These are phyloP conservation scores for Ramaria rubella DNA, from an alignment of 768 basidiomycete genomes.

Conservation along the genomic window DNA sequence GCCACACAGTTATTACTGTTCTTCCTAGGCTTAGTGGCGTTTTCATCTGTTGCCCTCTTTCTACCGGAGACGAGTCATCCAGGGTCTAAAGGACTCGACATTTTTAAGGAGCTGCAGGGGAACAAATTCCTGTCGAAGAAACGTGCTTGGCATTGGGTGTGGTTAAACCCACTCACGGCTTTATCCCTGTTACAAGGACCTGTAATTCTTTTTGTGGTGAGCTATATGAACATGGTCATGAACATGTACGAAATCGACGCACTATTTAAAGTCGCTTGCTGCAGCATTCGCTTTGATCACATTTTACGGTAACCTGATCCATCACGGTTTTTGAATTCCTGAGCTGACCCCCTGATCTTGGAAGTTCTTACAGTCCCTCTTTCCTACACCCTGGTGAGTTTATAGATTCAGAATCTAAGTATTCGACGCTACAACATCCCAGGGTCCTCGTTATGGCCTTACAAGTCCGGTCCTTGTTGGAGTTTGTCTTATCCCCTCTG, in stretches of 20 bases:
- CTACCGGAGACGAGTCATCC: constrained; percentile 70
- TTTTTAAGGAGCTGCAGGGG: constrained; percentile 18
- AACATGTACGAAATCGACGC: not conserved
- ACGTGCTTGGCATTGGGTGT: not conserved
- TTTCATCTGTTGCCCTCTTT: constrained; percentile 35
- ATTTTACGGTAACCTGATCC: not conserved
- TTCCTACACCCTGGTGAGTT: not conserved
- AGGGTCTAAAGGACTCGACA: constrained; percentile 48
- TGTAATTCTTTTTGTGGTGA: constrained; percentile 2
- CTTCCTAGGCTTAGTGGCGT: constrained; percentile 32
- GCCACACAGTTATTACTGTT: constrained; percentile 46
- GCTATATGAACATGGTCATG: not conserved
- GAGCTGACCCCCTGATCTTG: not conserved
- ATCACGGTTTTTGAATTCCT: not conserved
- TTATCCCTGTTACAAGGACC: constrained; percentile 4
- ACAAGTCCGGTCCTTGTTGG: constrained; percentile 1
- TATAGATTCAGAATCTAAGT: not conserved
- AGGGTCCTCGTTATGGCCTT: constrained; percentile 7
- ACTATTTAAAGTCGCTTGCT: not conserved
- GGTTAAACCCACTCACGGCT: constrained; percentile 21
- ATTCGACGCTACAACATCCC: no score
- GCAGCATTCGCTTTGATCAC: not conserved
- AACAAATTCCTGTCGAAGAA: not conserved
- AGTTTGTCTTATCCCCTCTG: constrained; percentile 1
- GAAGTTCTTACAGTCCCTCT: not conserved